These are phyloP conservation scores for Nidula niveotomentosa DNA, from an alignment of 1,284 basidiomycete genomes.

Conservation along the genomic window DNA sequence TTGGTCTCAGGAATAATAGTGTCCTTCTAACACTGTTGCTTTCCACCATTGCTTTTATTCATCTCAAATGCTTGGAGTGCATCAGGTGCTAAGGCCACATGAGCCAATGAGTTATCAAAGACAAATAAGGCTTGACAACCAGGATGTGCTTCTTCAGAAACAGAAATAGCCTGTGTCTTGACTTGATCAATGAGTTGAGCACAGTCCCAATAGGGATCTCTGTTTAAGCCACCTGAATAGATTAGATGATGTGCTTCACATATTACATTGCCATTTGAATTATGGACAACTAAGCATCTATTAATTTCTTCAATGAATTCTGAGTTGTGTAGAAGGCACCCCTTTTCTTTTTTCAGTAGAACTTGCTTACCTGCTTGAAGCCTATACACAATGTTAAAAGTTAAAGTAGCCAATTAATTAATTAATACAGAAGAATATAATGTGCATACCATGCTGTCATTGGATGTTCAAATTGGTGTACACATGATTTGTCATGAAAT, in stretches of 20 bases:
- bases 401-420: not conserved
- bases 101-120: conserved; percentile 32
- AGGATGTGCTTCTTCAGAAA: conserved; percentile 23
- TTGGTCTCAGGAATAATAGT: conserved; percentile 12
- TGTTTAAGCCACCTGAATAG: conserved; percentile 17
- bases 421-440: not conserved
- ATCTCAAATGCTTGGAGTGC: conserved; percentile 29
- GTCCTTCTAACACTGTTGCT: conserved; percentile 16
- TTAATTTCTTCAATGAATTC: conserved; percentile 15
- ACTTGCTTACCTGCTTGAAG: conserved; percentile 8
- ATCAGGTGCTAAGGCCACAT: conserved; percentile 23
- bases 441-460: conserved; percentile 12
- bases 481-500: conserved; percentile 33
- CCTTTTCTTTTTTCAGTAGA: conserved; percentile 20
- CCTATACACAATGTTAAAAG: not conserved
- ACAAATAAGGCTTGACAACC: conserved; percentile 24
- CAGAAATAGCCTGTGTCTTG: conserved; percentile 16
- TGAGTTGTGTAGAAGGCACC: conserved; percentile 13
- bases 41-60: conserved; percentile 28
- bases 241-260: conserved; percentile 20
- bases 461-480: conserved; percentile 24
- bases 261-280: conserved; percentile 18
- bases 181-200: no score
- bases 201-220: no score
- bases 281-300: conserved; percentile 14